Percentiles rank a stretch among this genome's conserved stretches.
Evolutionary conservation across 768 basidiomycete genomes (phyloP).

Genomic region (Mycena chlorophos): DNA sequence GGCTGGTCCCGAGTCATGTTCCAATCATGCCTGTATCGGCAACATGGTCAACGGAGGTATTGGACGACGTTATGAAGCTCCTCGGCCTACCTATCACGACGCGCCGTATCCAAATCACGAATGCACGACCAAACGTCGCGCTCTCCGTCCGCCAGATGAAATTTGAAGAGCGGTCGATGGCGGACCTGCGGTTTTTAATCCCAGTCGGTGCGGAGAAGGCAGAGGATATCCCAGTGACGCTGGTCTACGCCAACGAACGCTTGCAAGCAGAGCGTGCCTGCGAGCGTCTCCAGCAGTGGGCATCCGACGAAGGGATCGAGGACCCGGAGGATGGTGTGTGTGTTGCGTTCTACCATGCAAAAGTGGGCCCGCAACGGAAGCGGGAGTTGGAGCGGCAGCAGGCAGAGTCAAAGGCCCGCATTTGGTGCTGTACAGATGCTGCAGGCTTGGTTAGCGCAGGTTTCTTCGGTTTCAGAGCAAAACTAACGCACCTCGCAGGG

Average conservation of each 20-base stretch:
- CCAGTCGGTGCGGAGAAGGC: slow-evolving; percentile 8
- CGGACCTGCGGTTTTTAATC: slow-evolving; percentile 28
- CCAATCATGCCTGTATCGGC: slow-evolving; percentile 21
- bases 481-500: slow-evolving; percentile 6
- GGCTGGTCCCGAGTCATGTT: slow-evolving; percentile 14
- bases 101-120: slow-evolving; percentile 4
- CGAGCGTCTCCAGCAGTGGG: background rate
- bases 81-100: slow-evolving; percentile 8
- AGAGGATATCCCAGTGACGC: slow-evolving; percentile 20
- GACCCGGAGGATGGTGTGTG: background rate
- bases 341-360: slow-evolving; percentile 7
- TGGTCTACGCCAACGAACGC: slow-evolving; percentile 24
- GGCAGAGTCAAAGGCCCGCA: slow-evolving; percentile 17
- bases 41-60: slow-evolving; percentile 16
- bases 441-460: slow-evolving; percentile 29
- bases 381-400: slow-evolving; percentile 19
- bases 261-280: background rate
- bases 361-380: slow-evolving; percentile 21
- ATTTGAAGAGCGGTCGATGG: slow-evolving; percentile 15
- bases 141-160: slow-evolving; percentile 25
- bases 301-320: background rate
- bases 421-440: slow-evolving; percentile 27
- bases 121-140: slow-evolving; percentile 27
- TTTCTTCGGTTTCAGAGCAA: background rate
- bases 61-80: slow-evolving; percentile 13